Evolutionary conservation across 352 stramenopile species (phyloP).

Genomic region (Blastocystis sp.): DNA sequence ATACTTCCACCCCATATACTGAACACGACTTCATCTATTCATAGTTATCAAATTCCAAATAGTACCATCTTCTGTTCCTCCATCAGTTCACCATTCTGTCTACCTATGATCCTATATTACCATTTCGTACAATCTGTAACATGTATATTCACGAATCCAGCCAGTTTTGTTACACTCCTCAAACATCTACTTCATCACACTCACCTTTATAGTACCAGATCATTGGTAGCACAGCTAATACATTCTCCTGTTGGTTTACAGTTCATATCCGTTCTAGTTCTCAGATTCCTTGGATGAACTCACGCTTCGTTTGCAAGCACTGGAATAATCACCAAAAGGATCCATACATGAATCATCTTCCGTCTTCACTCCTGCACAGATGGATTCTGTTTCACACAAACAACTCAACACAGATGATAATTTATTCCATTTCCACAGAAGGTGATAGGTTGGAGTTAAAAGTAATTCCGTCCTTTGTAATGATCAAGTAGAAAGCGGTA

Average conservation of each 20-base stretch:
- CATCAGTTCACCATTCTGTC: neutral
- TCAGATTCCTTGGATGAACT: too few species aligned
- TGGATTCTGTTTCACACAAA: too few species aligned
- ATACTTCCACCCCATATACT: too few species aligned
- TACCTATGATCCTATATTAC: neutral
- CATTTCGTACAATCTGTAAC: neutral
- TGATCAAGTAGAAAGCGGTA: neutral
- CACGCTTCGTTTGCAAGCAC: too few species aligned
- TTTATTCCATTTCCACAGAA: neutral
- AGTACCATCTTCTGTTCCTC: neutral
- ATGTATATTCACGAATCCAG: constrained; percentile 32
- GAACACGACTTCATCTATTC: constrained; percentile 1
- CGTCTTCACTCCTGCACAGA: too few species aligned
- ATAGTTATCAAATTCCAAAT: neutral
- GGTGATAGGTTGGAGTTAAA: constrained; percentile 5
- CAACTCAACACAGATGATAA: neutral
- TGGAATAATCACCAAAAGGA: too few species aligned
- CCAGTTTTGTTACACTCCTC: constrained; percentile 14
- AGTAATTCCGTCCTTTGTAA: neutral
- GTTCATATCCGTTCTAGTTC: neutral
- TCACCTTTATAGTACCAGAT: neutral
- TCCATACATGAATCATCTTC: too few species aligned
- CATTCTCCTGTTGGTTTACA: constrained; percentile 15
- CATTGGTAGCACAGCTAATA: neutral
- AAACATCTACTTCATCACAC: neutral